Evolutionary conservation across 257 asterid species (phyloP).

Genomic region (Coffea eugenioides): DNA sequence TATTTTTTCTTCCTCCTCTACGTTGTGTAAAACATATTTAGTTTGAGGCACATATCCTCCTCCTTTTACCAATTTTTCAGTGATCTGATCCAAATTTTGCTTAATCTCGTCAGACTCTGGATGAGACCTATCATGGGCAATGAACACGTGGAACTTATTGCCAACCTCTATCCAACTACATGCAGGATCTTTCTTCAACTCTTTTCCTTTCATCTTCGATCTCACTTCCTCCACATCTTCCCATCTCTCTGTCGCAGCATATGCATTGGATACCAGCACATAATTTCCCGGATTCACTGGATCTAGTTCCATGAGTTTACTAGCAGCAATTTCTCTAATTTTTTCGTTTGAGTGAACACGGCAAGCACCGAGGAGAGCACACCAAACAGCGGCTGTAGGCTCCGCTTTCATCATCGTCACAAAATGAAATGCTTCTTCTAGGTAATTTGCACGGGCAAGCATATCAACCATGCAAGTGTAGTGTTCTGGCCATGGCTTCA

Average conservation of each 20-base stretch:
- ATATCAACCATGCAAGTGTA: slow-evolving; percentile 77
- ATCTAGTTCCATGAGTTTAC: slow-evolving; percentile 69
- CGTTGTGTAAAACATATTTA: slow-evolving; percentile 51
- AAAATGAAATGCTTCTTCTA: slow-evolving; percentile 64
- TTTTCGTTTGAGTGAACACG: slow-evolving; percentile 52
- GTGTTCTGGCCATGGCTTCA: slow-evolving; percentile 92
- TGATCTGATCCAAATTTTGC: slow-evolving; percentile 40
- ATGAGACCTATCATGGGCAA: slow-evolving; percentile 64
- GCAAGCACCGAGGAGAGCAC: slow-evolving; percentile 76
- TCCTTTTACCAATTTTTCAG: slow-evolving; percentile 48
- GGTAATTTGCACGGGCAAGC: slow-evolving; percentile 76
- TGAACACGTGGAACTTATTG: slow-evolving; percentile 55
- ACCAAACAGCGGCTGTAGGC: slow-evolving; percentile 69
- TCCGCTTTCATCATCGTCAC: slow-evolving; percentile 46
- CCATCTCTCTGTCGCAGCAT: slow-evolving; percentile 74
- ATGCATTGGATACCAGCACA: slow-evolving; percentile 68
- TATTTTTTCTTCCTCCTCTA: slow-evolving; percentile 57
- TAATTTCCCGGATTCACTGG: slow-evolving; percentile 76
- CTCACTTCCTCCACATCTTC: slow-evolving; percentile 69
- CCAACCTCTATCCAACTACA: slow-evolving; percentile 88
- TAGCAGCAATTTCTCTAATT: slow-evolving; percentile 74
- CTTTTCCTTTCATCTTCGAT: slow-evolving; percentile 51
- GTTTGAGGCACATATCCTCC: slow-evolving; percentile 71
- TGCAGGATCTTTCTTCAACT: slow-evolving; percentile 77
- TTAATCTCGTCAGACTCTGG: slow-evolving; percentile 51